Conservation (phyloP, 495 filamentous ascomycete species). For the Aspergillus funiculosus region DNA sequence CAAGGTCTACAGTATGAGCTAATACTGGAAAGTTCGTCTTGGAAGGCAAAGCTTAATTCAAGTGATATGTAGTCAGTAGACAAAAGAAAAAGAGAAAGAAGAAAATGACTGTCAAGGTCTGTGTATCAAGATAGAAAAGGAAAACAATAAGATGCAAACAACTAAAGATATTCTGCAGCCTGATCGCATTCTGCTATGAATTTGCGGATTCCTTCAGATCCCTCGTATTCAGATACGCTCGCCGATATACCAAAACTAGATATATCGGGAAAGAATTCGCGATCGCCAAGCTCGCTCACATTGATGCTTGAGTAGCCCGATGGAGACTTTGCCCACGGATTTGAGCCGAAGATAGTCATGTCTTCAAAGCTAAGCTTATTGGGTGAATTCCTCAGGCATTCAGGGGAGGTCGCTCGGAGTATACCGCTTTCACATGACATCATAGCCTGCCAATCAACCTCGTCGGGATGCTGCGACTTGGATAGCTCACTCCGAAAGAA, state of each 20-base stretch:
- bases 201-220: slow-evolving; percentile 76
- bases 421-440: slow-evolving; percentile 39
- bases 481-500: slow-evolving; percentile 27
- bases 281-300: slow-evolving; percentile 48
- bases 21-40: neutral
- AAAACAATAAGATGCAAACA: slow-evolving; percentile 1
- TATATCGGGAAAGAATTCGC: slow-evolving; percentile 34
- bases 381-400: slow-evolving; percentile 20
- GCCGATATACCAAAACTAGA: slow-evolving; percentile 33
- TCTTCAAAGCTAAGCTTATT: slow-evolving; percentile 44
- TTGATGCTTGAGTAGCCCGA: slow-evolving; percentile 51
- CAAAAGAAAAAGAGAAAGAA: slow-evolving; percentile 9
- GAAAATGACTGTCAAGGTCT: slow-evolving; percentile 23
- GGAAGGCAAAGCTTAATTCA: neutral
- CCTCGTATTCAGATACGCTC: slow-evolving; percentile 60
- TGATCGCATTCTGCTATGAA: slow-evolving; percentile 84
- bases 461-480: slow-evolving; percentile 25
- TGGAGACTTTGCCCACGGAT: slow-evolving; percentile 46
- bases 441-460: slow-evolving; percentile 54
- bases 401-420: slow-evolving; percentile 23
- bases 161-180: slow-evolving; percentile 29
- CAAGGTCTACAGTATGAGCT: neutral
- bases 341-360: slow-evolving; percentile 38
- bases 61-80: neutral
- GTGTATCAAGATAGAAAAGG: slow-evolving; percentile 3